Percentiles rank a stretch among this genome's conserved stretches.
Conservation (phyloP, 192 early-diverging fungal species). For the Gigaspora rosea region DNA sequence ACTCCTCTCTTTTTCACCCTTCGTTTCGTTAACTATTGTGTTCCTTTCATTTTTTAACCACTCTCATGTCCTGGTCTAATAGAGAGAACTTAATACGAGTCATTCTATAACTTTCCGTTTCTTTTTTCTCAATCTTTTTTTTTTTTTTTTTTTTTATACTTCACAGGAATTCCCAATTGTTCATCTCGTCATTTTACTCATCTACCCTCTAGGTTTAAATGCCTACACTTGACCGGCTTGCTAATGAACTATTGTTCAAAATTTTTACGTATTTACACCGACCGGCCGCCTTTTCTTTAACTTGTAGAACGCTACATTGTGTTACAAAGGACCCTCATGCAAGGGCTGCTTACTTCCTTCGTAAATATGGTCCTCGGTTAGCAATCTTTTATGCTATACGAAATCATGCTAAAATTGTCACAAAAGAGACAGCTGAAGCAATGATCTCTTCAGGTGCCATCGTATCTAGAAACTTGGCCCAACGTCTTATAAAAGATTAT, state of each 20-base stretch:
- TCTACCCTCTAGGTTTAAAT: background rate
- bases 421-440: conserved; percentile 9
- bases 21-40: too few relatives aligned
- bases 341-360: conserved; percentile 1
- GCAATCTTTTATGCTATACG: background rate
- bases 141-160: too few relatives aligned
- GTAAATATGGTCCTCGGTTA: background rate
- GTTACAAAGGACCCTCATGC: conserved; percentile 12
- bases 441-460: conserved; percentile 4
- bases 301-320: background rate
- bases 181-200: background rate
- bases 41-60: too few relatives aligned
- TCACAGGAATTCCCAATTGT: background rate
- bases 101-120: too few relatives aligned
- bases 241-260: background rate
- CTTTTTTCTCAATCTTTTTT: too few relatives aligned
- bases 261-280: background rate
- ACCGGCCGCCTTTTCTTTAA: background rate
- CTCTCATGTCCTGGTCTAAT: too few relatives aligned
- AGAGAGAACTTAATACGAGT: too few relatives aligned
- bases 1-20: too few relatives aligned
- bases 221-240: background rate
- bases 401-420: conserved; percentile 16
- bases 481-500: conserved; percentile 15
- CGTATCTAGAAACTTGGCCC: conserved; percentile 7